Conservation (phyloP, 2,329 filamentous ascomycete genomes). For the Aspergillus tamarii region DNA sequence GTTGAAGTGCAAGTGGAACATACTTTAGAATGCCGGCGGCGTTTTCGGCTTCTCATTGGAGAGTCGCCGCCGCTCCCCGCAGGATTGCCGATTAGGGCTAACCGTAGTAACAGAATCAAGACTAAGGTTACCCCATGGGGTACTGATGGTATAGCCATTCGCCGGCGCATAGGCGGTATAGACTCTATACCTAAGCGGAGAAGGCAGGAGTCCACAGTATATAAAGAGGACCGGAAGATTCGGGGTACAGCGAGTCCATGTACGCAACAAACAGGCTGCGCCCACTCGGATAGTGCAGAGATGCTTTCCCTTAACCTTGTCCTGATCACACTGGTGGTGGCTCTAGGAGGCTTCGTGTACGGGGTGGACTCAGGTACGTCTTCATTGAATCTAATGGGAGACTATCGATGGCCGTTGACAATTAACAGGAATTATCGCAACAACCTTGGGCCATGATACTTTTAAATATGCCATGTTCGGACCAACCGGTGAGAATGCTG, state of each 20-base stretch:
- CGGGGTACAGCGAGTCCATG: background rate
- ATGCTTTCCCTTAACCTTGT: constrained; percentile 16
- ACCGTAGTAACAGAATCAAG: background rate
- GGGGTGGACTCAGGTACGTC: constrained; percentile 18
- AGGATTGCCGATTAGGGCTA: background rate
- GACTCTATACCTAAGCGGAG: background rate
- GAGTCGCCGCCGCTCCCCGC: constrained; percentile 2
- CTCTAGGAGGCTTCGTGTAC: constrained; percentile 20
- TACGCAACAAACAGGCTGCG: background rate
- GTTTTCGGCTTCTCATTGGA: constrained; percentile 5
- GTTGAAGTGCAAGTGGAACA: background rate
- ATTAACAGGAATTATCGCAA: constrained; percentile 19
- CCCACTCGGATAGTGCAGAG: background rate
- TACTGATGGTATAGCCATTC: background rate
- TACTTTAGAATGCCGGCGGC: background rate
- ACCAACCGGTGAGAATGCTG: constrained; percentile 18
- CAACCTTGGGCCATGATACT: constrained; percentile 20
- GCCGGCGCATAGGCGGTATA: background rate
- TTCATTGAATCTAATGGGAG: background rate
- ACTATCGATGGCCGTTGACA: background rate
- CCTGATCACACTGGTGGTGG: constrained; percentile 16
- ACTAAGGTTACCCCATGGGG: background rate
- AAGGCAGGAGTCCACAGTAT: background rate
- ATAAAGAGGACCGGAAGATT: background rate
- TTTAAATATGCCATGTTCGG: constrained; percentile 23